Evolutionary conservation across 2,329 filamentous ascomycete species (phyloP).

Genomic region (Sporothrix phasma): DNA sequence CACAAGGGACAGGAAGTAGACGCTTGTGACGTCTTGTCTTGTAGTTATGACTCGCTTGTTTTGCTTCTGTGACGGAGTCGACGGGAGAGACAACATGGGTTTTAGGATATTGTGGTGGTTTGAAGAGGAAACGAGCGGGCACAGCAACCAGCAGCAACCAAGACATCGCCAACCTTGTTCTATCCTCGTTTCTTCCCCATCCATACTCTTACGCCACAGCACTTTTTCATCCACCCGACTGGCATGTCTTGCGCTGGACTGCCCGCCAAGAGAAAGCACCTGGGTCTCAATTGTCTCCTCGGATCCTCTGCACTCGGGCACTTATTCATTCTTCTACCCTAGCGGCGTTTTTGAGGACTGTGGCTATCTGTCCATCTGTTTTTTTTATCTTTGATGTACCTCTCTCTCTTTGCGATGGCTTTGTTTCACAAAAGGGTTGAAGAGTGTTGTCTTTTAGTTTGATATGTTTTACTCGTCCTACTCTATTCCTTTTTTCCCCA

Average conservation of each 20-base stretch:
- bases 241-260: not conserved
- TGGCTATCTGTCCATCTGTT: slow-evolving; percentile 5
- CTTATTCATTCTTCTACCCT: slow-evolving; percentile 4
- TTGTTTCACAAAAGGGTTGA: not conserved
- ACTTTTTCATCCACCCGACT: not conserved
- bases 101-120: not conserved
- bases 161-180: not conserved
- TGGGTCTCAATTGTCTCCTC: not conserved
- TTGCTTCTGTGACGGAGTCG: slow-evolving; percentile 10
- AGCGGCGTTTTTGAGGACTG: slow-evolving; percentile 11
- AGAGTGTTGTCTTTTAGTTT: not conserved
- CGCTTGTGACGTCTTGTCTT: slow-evolving; percentile 22
- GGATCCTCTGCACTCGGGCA: too few species aligned
- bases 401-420: not conserved
- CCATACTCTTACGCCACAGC: not conserved
- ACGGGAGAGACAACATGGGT: slow-evolving; percentile 10
- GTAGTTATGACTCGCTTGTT: slow-evolving; percentile 25
- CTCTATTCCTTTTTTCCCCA: not conserved
- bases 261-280: not conserved
- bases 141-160: not conserved
- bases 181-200: too few species aligned
- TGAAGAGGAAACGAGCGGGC: not conserved
- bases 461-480: not conserved
- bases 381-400: not conserved
- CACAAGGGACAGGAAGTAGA: slow-evolving; percentile 14